phyloP scores from a whole-genome alignment of 139 green algal genomes.

The Ostreobium quekettii region DNA sequence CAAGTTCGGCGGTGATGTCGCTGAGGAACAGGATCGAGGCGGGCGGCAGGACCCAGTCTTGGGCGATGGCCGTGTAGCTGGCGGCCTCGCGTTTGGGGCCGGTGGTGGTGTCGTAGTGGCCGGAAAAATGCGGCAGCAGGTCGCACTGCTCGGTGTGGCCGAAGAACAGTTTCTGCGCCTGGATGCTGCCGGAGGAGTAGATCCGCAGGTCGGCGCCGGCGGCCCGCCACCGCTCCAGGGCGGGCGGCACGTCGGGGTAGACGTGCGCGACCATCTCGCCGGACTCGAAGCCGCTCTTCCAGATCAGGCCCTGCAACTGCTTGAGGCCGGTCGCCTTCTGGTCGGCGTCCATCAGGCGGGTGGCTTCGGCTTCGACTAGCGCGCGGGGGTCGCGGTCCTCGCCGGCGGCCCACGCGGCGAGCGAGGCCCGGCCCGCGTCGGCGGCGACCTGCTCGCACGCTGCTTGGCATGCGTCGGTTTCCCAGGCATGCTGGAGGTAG shows the following conservation, averaged over 20 bases:
- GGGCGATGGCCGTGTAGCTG: slow-evolving; percentile 75
- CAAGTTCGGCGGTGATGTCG: slow-evolving; percentile 68
- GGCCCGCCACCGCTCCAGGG: slow-evolving; percentile 53
- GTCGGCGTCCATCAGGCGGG: no score
- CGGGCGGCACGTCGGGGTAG: slow-evolving; percentile 70
- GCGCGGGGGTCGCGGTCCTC: no score
- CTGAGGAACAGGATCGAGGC: slow-evolving; percentile 77
- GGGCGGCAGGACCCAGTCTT: slow-evolving; percentile 54
- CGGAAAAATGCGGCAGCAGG: slow-evolving; percentile 70
- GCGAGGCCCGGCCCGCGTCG: no score
- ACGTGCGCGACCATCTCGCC: slow-evolving; percentile 66
- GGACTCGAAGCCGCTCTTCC: slow-evolving; percentile 60
- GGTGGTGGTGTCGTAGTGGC: slow-evolving; percentile 88
- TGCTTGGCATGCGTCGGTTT: slow-evolving; percentile 43
- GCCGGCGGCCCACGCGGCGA: no score
- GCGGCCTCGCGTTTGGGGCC: slow-evolving; percentile 56
- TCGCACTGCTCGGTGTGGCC: slow-evolving; percentile 61
- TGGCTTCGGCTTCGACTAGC: no score
- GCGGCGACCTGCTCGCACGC: slow-evolving; percentile 57
- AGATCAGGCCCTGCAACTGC: slow-evolving; percentile 57
- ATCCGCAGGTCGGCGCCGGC: slow-evolving; percentile 84
- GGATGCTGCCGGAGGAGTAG: slow-evolving; percentile 74
- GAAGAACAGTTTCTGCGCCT: slow-evolving; percentile 57
- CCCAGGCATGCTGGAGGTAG: slow-evolving; percentile 57
- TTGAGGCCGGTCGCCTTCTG: no score